These are phyloP conservation scores for Obba rivulosa DNA, from an alignment of 768 basidiomycete genomes.

Conservation along the genomic window DNA sequence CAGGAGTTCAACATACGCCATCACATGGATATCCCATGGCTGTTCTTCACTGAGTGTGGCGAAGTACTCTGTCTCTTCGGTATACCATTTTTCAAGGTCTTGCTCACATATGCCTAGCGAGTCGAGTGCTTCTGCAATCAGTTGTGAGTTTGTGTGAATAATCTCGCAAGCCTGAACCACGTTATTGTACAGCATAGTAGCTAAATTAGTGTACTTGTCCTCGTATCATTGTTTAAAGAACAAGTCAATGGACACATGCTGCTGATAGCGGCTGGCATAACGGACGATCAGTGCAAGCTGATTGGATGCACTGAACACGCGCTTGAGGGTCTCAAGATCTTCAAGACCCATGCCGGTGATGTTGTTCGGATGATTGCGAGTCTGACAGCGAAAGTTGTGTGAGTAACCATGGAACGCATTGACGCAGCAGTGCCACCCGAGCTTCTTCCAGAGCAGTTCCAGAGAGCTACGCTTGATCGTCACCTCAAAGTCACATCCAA, in stretches of 20 bases:
- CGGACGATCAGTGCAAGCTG: constrained; percentile 20
- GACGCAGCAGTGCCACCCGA: constrained; percentile 8
- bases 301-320: constrained; percentile 14
- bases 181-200: constrained; percentile 22
- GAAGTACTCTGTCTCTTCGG: constrained; percentile 24
- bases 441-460: too few species aligned
- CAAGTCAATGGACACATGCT: constrained; percentile 24
- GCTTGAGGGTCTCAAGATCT: constrained; percentile 21
- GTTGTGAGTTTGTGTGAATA: constrained; percentile 12
- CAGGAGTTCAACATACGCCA: constrained; percentile 29
- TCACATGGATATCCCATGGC: constrained; percentile 20
- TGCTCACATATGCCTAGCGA: constrained; percentile 10
- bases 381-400: constrained; percentile 30
- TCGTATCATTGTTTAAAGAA: constrained; percentile 30
- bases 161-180: constrained; percentile 25
- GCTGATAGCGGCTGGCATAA: constrained; percentile 23
- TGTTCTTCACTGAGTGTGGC: constrained; percentile 20
- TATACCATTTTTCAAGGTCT: constrained; percentile 17
- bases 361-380: constrained; percentile 24
- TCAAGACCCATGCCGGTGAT: constrained; percentile 28
- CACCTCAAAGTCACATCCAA: constrained; percentile 11
- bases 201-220: constrained; percentile 30
- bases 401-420: constrained; percentile 31
- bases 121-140: constrained; percentile 10
- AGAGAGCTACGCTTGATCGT: constrained; percentile 9